phyloP scores from a whole-genome alignment of 75 land plant species.

The Pinus albicaulis region DNA sequence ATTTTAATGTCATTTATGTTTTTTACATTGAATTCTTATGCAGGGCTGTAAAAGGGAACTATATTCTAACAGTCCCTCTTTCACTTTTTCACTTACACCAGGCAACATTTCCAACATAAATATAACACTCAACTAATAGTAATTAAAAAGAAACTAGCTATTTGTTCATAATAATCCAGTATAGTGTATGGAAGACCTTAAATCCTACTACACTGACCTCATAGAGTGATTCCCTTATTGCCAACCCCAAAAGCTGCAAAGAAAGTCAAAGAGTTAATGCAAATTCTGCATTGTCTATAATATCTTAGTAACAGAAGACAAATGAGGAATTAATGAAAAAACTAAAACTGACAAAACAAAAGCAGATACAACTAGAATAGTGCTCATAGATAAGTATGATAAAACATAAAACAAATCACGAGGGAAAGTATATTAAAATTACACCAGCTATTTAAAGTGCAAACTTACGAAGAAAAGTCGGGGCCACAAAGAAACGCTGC shows the following conservation, averaged over 20 bases:
- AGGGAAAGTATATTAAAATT: background rate
- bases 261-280: background rate
- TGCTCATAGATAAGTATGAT: background rate
- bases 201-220: background rate
- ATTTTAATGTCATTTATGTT: too few species aligned
- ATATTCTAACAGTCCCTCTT: too few species aligned
- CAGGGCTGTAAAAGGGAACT: too few species aligned
- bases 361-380: background rate
- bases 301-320: too few species aligned
- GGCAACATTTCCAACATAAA: too few species aligned
- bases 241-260: constrained; percentile 9
- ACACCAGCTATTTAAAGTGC: background rate
- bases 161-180: background rate
- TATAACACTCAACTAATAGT: too few species aligned
- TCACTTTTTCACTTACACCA: too few species aligned
- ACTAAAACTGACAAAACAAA: background rate
- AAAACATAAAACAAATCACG: background rate
- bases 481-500: background rate
- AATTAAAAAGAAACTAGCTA: background rate
- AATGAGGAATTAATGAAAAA: background rate
- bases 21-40: too few species aligned
- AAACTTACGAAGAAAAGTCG: background rate
- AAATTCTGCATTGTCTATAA: background rate
- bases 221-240: background rate
- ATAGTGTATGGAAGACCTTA: background rate